Evolutionary conservation across 371 early-diverging fungal genomes (phyloP).

Genomic region (Rhizopus arrhizus): DNA sequence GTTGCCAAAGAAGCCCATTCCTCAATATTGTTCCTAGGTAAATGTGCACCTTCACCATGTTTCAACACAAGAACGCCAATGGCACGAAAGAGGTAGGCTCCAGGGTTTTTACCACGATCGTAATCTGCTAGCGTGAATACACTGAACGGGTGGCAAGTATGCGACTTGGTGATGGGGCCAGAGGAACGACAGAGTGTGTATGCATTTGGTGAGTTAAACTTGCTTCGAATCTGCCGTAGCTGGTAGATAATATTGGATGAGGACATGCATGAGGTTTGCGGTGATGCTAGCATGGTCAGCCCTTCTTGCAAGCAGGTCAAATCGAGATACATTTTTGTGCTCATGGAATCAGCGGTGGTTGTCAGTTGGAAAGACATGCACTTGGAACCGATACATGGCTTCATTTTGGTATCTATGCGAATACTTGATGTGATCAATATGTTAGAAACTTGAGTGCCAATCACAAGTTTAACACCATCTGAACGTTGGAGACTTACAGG

Average conservation of each 20-base stretch:
- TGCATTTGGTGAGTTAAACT: constrained; percentile 9
- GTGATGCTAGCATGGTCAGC: constrained; percentile 1
- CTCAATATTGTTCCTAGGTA: constrained; percentile 1
- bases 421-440: constrained; percentile 16
- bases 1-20: constrained; percentile 1
- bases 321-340: constrained; percentile 7
- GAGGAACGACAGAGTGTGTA: constrained; percentile 7
- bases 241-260: constrained; percentile 2
- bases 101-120: constrained; percentile 4
- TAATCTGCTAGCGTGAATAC: constrained; percentile 5
- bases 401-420: constrained; percentile 15
- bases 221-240: constrained; percentile 8
- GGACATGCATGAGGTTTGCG: not conserved
- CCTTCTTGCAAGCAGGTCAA: constrained; percentile 9
- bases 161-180: constrained; percentile 2
- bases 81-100: constrained; percentile 7
- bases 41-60: not conserved
- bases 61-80: constrained; percentile 4
- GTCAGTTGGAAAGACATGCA: constrained; percentile 7
- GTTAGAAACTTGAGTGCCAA: constrained; percentile 15
- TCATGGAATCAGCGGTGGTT: constrained; percentile 3
- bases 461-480: constrained; percentile 12
- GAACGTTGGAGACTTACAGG: constrained; percentile 8
- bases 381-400: constrained; percentile 10
- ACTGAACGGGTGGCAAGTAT: constrained; percentile 7